Evolutionary conservation across 1,284 basidiomycete genomes (phyloP).

Genomic region (Golubevia pallescens): DNA sequence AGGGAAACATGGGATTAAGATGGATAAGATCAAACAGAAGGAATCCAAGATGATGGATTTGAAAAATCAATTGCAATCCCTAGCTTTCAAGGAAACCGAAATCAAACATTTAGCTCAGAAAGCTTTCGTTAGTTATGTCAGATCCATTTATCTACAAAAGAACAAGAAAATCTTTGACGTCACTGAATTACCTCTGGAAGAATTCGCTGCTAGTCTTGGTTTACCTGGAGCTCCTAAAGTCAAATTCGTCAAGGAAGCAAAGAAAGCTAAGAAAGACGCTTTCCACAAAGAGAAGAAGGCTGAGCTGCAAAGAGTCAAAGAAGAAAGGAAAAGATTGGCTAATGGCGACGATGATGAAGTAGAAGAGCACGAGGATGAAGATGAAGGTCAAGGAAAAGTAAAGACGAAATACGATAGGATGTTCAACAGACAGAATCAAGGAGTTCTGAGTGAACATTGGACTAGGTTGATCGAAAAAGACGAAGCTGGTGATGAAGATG

Average conservation of each 20-base stretch:
- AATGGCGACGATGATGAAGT: neutral
- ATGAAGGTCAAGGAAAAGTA: slow-evolving; percentile 19
- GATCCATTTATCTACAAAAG: slow-evolving; percentile 89
- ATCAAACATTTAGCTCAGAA: slow-evolving; percentile 96
- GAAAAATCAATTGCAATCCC: slow-evolving; percentile 85
- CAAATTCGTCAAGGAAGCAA: slow-evolving; percentile 67
- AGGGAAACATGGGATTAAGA: slow-evolving; percentile 73
- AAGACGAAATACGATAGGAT: slow-evolving; percentile 63
- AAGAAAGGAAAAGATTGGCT: neutral
- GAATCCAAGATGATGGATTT: slow-evolving; percentile 86
- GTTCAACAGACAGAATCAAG: slow-evolving; percentile 59
- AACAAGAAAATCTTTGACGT: slow-evolving; percentile 92
- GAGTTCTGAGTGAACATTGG: slow-evolving; percentile 58
- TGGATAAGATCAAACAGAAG: slow-evolving; percentile 83
- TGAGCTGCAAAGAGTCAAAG: no score
- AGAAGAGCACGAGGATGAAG: neutral
- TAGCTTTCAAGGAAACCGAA: slow-evolving; percentile 93
- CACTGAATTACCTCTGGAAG: slow-evolving; percentile 78
- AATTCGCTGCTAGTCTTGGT: slow-evolving; percentile 87
- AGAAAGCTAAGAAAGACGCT: slow-evolving; percentile 38
- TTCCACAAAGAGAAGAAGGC: slow-evolving; percentile 20
- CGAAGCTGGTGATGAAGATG: no score
- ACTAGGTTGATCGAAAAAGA: slow-evolving; percentile 40
- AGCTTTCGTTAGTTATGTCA: slow-evolving; percentile 96
- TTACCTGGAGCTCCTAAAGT: slow-evolving; percentile 94